A percentile compares a stretch with the other conserved stretches of the same genome.
Conservation (phyloP, 2,329 filamentous ascomycete species). For the Aspergillus tanneri region DNA sequence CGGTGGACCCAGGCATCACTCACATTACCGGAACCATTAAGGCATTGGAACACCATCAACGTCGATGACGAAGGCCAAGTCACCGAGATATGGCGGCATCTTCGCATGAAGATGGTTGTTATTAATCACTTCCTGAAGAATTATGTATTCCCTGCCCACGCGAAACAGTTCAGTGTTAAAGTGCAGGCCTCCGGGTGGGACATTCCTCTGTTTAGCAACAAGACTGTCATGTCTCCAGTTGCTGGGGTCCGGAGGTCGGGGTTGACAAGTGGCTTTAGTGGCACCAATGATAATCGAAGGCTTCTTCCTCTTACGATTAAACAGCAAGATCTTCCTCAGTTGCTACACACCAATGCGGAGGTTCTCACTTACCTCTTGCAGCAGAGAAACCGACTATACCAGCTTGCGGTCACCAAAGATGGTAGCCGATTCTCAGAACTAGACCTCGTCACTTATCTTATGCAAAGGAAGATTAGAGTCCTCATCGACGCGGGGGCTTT, state of each 20-base stretch:
- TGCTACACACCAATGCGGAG: slow-evolving; percentile 63
- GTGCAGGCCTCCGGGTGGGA: slow-evolving; percentile 68
- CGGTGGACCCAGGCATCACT: slow-evolving; percentile 46
- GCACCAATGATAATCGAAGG: slow-evolving; percentile 65
- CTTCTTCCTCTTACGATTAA: slow-evolving; percentile 62
- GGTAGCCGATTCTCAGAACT: slow-evolving; percentile 47
- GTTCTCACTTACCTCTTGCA: slow-evolving; percentile 61
- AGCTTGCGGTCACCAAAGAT: slow-evolving; percentile 28
- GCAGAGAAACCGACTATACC: slow-evolving; percentile 51
- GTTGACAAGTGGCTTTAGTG: slow-evolving; percentile 68
- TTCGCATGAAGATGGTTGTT: slow-evolving; percentile 52
- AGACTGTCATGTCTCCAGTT: background rate
- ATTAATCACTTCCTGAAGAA: slow-evolving; percentile 63
- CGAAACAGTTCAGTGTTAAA: slow-evolving; percentile 64
- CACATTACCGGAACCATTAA: slow-evolving; percentile 48
- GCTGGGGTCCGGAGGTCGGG: slow-evolving; percentile 15
- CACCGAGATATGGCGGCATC: slow-evolving; percentile 49
- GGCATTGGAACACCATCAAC: slow-evolving; percentile 59
- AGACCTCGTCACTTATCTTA: slow-evolving; percentile 47
- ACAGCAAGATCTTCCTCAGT: slow-evolving; percentile 58
- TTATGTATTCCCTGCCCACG: slow-evolving; percentile 65
- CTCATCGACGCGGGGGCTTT: slow-evolving; percentile 66
- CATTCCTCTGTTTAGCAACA: slow-evolving; percentile 49
- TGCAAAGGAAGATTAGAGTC: slow-evolving; percentile 45
- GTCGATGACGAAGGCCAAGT: slow-evolving; percentile 57